A percentile compares a stretch with the other conserved stretches of the same genome.
phyloP scores from a whole-genome alignment of 2,329 filamentous ascomycete genomes.

The Pseudocercospora fijiensis region DNA sequence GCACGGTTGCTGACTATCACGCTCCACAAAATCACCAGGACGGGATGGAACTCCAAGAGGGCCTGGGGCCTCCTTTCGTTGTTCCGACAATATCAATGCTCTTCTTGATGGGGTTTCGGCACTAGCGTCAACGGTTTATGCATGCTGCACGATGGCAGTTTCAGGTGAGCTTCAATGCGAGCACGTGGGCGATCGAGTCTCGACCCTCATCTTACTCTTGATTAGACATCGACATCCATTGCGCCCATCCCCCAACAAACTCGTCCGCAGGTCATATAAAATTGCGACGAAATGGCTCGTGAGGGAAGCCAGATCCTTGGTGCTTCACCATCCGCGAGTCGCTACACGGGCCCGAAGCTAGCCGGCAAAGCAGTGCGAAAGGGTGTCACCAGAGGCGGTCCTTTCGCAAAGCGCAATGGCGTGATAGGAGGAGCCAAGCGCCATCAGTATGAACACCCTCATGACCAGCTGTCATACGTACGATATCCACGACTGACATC shows the following conservation, averaged over 20 bases:
- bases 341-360: not conserved
- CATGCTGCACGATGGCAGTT: not conserved
- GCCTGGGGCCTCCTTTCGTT: not conserved
- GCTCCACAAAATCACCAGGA: not conserved
- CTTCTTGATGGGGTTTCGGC: not conserved
- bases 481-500: not conserved
- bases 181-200: not conserved
- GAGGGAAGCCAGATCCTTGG: not conserved
- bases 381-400: not conserved
- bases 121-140: constrained; percentile 7
- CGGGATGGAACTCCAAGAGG: not conserved
- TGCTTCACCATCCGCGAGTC: not conserved
- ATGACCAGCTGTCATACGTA: not conserved
- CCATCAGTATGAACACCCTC: constrained; percentile 9
- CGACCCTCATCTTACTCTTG: not conserved
- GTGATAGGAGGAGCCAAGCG: constrained; percentile 1
- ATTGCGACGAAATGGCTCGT: not conserved
- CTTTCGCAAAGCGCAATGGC: not conserved
- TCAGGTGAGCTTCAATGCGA: not conserved
- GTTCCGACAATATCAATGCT: not conserved
- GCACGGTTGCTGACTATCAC: not conserved
- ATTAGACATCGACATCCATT: not conserved
- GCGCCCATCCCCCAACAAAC: not conserved
- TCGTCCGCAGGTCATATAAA: not conserved
- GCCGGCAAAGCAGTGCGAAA: not conserved